Base-by-base conservation (phyloP, 1,139 yeast genomes). In the Pichia sp. region DNA sequence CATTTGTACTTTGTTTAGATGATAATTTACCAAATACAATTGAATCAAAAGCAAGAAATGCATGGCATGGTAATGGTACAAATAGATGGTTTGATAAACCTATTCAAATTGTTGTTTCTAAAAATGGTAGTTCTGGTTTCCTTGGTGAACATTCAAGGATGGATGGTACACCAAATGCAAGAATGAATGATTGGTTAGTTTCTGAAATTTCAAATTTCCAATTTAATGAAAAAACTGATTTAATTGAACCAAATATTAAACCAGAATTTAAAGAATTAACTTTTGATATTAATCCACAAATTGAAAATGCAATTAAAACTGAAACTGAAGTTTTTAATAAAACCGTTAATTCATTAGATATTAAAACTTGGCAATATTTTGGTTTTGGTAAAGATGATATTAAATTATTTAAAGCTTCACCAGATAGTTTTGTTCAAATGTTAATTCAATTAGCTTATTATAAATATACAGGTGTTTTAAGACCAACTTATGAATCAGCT, bases 81-180 rank as follows among this genome's bases (percentile, higher is more conserved):
- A 92, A 92, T 74, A 78, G 98, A 64, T 92, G 78, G 73, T 90
- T 78, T 67, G 97, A 92, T 73, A 92, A 92, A 73, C 95, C 97
- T 6, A 72, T 86, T 56, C 95, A 92, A 71, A 84, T 87, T 65
- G 78, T 89, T 57, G 79, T 92, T 49, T 73, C 86, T 55, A 83
- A 81, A 56, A 89, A 88, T 66, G 96, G 95, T 54, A 75, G 81
- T 58, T 86, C 96, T 27, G 97, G 97, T 1, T 90, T 89, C 73
- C 71, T 89, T 64, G 97, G 96, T 54, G 98, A 92, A 71, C 98
- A 92, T 72, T 88, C 97, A 34, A 86, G 80, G 75, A 92, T 92
- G 97, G 98, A 92, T 68, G 98, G 97, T 55, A 88, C 97, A 27
- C 96, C 97, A 61, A 92, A 96, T 37, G 82, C 87, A 60, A 83